These are phyloP conservation scores for Sordariomycetes sp. DNA, from an alignment of 2,329 filamentous ascomycete species.

Conservation along the genomic window DNA sequence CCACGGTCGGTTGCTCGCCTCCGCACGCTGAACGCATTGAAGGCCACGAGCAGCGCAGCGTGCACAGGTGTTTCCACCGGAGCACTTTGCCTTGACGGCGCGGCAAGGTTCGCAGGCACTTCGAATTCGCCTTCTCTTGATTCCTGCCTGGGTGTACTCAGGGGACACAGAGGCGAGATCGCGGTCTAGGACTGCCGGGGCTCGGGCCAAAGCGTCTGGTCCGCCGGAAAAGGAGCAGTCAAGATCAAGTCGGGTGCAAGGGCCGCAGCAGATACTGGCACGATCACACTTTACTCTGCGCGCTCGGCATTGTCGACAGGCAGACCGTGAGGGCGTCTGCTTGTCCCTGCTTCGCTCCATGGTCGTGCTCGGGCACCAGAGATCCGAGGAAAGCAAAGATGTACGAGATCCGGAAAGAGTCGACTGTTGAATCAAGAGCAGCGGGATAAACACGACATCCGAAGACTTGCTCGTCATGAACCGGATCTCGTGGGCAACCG, in stretches of 20 bases:
- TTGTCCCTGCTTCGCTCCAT: no score
- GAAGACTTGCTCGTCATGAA: no score
- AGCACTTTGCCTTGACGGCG: slow-evolving; percentile 23
- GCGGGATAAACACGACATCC: no score
- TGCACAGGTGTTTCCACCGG: slow-evolving; percentile 18
- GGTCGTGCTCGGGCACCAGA: no score
- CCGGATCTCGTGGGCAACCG: no score
- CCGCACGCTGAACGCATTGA: slow-evolving; percentile 3
- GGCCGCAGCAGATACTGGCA: slow-evolving; percentile 2
- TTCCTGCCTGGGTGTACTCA: slow-evolving; percentile 16
- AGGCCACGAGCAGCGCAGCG: slow-evolving; percentile 14
- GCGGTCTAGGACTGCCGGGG: slow-evolving; percentile 1
- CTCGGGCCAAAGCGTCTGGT: not conserved
- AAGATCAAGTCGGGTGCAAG: not conserved
- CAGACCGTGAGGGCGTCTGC: no score
- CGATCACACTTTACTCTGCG: slow-evolving; percentile 18
- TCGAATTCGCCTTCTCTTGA: slow-evolving; percentile 12
- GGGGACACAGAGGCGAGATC: not conserved
- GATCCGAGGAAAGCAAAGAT: no score
- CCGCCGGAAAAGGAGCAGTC: slow-evolving; percentile 1
- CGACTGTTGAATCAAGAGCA: no score
- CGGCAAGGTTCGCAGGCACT: slow-evolving; percentile 23
- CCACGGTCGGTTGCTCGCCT: not conserved
- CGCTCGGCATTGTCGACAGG: slow-evolving; percentile 13
- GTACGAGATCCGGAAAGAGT: no score